Conservation (phyloP, 169 alveolate genomes). For the Amoebophrya sp. region DNA sequence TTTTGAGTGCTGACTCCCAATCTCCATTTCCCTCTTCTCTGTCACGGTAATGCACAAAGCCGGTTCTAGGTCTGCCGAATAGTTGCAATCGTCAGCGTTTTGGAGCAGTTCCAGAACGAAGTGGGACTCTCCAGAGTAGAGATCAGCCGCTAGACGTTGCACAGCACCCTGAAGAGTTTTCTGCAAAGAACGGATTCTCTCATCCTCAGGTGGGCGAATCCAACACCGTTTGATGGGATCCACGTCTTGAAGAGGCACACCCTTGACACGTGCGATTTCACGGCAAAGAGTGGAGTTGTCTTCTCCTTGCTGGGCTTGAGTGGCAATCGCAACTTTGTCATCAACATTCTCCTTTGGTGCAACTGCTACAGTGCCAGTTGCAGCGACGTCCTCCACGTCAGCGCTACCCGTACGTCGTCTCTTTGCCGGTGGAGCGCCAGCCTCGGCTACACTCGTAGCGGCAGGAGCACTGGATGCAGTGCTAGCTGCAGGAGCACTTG, state of each 20-base stretch:
- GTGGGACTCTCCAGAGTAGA: not conserved
- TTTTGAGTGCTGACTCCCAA: not conserved
- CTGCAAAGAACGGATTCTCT: not conserved
- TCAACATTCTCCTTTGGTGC: no score
- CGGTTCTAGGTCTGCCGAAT: not conserved
- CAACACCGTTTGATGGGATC: not conserved
- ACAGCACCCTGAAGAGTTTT: constrained; percentile 1
- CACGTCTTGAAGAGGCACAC: not conserved
- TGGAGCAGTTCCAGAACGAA: not conserved
- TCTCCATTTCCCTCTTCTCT: not conserved
- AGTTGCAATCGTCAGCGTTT: not conserved
- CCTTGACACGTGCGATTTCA: not conserved
- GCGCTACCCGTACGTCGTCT: no score
- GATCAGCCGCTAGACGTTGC: not conserved
- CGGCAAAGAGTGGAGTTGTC: not conserved
- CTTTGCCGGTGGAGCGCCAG: no score
- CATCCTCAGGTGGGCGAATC: not conserved
- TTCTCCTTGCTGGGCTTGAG: no score
- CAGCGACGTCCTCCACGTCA: no score
- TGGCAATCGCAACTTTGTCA: no score
- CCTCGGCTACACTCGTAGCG: no score
- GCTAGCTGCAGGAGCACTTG: no score
- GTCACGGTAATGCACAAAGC: constrained; percentile 8
- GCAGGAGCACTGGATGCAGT: no score
- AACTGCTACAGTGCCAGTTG: no score